A percentile compares a stretch with the other conserved stretches of the same genome.
Conservation (phyloP, 495 filamentous ascomycete species). For the Tuber indicum region DNA sequence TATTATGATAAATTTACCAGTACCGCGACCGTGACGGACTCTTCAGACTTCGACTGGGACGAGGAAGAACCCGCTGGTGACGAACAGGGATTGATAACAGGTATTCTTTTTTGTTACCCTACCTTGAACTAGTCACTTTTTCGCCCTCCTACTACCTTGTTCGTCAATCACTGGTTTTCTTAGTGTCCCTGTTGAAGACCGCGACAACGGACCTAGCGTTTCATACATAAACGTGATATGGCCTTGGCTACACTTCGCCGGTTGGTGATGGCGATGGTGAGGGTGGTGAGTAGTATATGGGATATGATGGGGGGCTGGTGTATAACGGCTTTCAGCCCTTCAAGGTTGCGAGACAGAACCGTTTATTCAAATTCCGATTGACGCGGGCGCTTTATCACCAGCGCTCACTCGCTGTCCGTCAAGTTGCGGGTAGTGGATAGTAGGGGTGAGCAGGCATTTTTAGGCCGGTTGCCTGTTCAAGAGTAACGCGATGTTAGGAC, state of each 20-base stretch:
- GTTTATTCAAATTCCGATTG: background rate
- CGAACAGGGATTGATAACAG: no score
- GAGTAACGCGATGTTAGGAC: background rate
- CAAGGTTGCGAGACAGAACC: background rate
- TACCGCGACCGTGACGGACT: no score
- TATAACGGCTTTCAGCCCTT: background rate
- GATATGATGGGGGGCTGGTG: background rate
- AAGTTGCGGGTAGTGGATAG: background rate
- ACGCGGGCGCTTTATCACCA: background rate
- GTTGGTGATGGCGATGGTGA: background rate
- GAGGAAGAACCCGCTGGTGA: no score
- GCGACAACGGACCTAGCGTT: background rate
- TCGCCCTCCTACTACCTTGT: background rate
- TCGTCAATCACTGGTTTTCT: background rate
- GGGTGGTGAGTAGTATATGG: background rate
- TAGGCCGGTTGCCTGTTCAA: background rate
- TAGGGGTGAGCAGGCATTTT: background rate
- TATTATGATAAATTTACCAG: no score
- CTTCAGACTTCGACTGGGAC: no score
- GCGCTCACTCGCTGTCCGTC: background rate
- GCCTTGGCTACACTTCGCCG: background rate
- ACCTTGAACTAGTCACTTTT: no score
- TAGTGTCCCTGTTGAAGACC: background rate
- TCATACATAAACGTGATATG: background rate
- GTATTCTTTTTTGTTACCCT: no score